Evolutionary conservation across 2,329 filamentous ascomycete species (phyloP).

Genomic region (Dothidotthia symphoricarpi): DNA sequence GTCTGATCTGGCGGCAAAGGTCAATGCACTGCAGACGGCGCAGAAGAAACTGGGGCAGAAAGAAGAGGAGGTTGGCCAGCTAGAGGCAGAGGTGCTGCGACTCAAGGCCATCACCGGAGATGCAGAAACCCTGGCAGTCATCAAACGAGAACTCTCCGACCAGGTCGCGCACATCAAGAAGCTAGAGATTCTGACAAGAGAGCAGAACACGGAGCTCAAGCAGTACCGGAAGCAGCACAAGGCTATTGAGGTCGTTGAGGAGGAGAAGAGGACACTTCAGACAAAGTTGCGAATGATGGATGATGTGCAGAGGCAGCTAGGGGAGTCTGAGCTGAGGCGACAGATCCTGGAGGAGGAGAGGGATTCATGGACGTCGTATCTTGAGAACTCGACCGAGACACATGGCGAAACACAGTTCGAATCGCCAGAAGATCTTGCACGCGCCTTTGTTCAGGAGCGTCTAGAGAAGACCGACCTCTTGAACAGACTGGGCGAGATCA

Average conservation of each 20-base stretch:
- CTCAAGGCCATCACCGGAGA: slow-evolving; percentile 86
- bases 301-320: slow-evolving; percentile 70
- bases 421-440: slow-evolving; percentile 81
- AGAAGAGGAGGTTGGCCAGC: slow-evolving; percentile 66
- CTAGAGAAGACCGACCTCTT: slow-evolving; percentile 76
- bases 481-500: slow-evolving; percentile 73
- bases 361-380: slow-evolving; percentile 79
- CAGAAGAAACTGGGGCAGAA: slow-evolving; percentile 68
- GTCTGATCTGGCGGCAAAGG: slow-evolving; percentile 57
- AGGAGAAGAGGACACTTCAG: slow-evolving; percentile 85
- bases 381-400: slow-evolving; percentile 65
- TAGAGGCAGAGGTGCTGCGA: slow-evolving; percentile 81
- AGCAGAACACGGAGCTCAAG: slow-evolving; percentile 76
- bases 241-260: slow-evolving; percentile 89
- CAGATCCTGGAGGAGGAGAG: slow-evolving; percentile 88
- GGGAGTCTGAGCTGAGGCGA: slow-evolving; percentile 76
- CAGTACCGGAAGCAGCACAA: slow-evolving; percentile 78
- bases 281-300: slow-evolving; percentile 74
- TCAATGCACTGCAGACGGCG: slow-evolving; percentile 56
- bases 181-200: slow-evolving; percentile 75
- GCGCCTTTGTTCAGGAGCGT: slow-evolving; percentile 78
- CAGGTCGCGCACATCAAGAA: slow-evolving; percentile 88
- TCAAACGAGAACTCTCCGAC: slow-evolving; percentile 84
- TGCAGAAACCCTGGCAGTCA: slow-evolving; percentile 77
- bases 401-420: slow-evolving; percentile 72